phyloP scores from a whole-genome alignment of 208 protist genomes.

The Balamuthia mandrillaris region DNA sequence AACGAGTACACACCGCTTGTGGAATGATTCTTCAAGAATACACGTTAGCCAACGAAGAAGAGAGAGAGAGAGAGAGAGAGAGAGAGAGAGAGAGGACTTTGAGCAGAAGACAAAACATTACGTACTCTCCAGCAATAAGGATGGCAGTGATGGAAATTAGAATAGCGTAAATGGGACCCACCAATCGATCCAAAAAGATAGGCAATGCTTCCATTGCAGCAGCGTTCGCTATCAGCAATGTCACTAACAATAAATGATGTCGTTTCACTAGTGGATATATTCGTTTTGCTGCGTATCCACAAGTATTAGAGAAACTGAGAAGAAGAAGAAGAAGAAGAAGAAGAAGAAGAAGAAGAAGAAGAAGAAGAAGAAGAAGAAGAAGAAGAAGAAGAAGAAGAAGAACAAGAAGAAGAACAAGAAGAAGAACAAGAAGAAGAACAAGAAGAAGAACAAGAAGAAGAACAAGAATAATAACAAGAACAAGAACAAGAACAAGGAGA shows the following conservation, averaged over 20 bases:
- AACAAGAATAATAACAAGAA: too few species aligned
- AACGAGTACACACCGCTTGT: conserved; percentile 68
- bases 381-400: not conserved
- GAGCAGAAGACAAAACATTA: not conserved
- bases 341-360: too few species aligned
- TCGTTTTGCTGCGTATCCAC: not conserved
- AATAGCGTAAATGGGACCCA: conserved; percentile 51
- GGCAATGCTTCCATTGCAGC: conserved; percentile 56
- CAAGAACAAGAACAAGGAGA: not conserved
- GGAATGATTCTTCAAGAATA: conserved; percentile 59
- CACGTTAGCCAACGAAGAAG: not conserved
- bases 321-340: not conserved
- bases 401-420: too few species aligned
- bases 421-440: too few species aligned
- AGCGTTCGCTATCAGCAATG: conserved; percentile 62
- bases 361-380: too few species aligned
- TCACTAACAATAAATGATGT: conserved; percentile 67
- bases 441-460: not conserved
- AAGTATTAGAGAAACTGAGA: not conserved
- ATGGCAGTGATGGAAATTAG: conserved; percentile 67
- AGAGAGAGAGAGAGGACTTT: too few species aligned
- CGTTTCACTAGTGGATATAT: conserved; percentile 42
- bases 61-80: too few species aligned
- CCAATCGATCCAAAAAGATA: conserved; percentile 63
- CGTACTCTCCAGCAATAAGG: conserved; percentile 70